A percentile compares a stretch with the other conserved stretches of the same genome.
phyloP scores from a whole-genome alignment of 345 rosid genomes.

The Hirschfeldia incana region DNA sequence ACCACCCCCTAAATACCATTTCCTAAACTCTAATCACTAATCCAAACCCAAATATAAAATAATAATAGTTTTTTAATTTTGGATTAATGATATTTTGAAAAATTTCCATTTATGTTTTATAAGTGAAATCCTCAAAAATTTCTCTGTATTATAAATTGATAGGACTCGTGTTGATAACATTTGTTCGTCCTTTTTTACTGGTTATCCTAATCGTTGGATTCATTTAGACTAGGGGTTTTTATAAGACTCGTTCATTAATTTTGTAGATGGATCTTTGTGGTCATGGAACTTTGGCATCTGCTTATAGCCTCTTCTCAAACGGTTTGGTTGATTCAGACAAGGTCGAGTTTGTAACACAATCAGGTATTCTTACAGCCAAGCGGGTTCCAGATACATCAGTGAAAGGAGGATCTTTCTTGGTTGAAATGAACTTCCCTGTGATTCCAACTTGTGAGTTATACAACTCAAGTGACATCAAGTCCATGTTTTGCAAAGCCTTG shows the following conservation, averaged over 20 bases:
- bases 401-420: conserved; percentile 34
- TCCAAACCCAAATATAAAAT: too few relatives aligned
- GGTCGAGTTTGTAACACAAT: conserved; percentile 63
- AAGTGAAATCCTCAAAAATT: too few relatives aligned
- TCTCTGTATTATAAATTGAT: too few relatives aligned
- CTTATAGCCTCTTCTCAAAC: conserved; percentile 58
- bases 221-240: neutral
- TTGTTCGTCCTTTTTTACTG: too few relatives aligned
- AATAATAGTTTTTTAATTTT: too few relatives aligned
- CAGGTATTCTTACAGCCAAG: conserved; percentile 67
- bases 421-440: conserved; percentile 59
- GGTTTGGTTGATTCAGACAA: conserved; percentile 50
- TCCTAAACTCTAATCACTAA: too few relatives aligned
- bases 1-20: too few relatives aligned
- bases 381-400: conserved; percentile 37
- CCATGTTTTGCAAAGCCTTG: conserved; percentile 52
- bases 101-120: too few relatives aligned
- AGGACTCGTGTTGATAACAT: too few relatives aligned
- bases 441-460: conserved; percentile 40
- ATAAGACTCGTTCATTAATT: neutral
- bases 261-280: conserved; percentile 63
- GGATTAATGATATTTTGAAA: too few relatives aligned
- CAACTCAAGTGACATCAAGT: conserved; percentile 36
- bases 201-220: neutral
- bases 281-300: conserved; percentile 82